Percentiles rank a stretch among this genome's conserved stretches.
These are phyloP conservation scores for Diaporthe citrichinensis DNA, from an alignment of 2,329 filamentous ascomycete species.

Conservation along the genomic window DNA sequence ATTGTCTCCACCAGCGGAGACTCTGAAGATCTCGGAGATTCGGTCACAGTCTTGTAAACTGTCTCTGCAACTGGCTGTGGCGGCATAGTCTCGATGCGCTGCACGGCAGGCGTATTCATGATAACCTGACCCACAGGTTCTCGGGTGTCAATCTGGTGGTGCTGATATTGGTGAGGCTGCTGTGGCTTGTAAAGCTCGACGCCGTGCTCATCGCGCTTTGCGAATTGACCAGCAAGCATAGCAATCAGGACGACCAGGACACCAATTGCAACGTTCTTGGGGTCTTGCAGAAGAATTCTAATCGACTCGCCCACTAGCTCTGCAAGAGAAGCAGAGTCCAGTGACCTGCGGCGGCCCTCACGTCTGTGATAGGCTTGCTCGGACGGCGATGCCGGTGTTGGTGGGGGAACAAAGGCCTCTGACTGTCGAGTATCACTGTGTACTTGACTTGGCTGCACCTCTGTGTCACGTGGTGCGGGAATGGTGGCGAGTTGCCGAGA, in stretches of 20 bases:
- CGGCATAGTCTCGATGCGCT: constrained; percentile 18
- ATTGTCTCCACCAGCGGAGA: constrained; percentile 39
- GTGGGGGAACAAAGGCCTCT: constrained; percentile 47
- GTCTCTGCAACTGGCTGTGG: constrained; percentile 35
- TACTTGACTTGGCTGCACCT: background rate
- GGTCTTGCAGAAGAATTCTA: constrained; percentile 68
- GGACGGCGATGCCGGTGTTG: constrained; percentile 46
- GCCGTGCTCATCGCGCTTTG: constrained; percentile 50
- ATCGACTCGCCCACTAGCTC: constrained; percentile 68
- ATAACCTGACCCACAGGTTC: constrained; percentile 37
- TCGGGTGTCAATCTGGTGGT: constrained; percentile 37
- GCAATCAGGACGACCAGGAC: constrained; percentile 68
- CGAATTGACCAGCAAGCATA: constrained; percentile 56
- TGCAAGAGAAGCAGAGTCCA: constrained; percentile 63
- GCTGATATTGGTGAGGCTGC: constrained; percentile 33
- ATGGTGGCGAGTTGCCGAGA: constrained; percentile 38
- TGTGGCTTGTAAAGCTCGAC: constrained; percentile 32
- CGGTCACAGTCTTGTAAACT: constrained; percentile 37
- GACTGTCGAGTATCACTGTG: constrained; percentile 14
- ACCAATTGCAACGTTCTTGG: constrained; percentile 71
- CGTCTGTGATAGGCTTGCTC: constrained; percentile 50
- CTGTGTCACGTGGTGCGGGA: constrained; percentile 20
- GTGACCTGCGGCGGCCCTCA: constrained; percentile 48
- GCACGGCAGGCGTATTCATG: constrained; percentile 28
- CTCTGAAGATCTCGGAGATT: constrained; percentile 7